Evolutionary conservation across 164 flowering plant genomes (phyloP).

Genomic region (Kalanchoe fedtschenkoi): DNA sequence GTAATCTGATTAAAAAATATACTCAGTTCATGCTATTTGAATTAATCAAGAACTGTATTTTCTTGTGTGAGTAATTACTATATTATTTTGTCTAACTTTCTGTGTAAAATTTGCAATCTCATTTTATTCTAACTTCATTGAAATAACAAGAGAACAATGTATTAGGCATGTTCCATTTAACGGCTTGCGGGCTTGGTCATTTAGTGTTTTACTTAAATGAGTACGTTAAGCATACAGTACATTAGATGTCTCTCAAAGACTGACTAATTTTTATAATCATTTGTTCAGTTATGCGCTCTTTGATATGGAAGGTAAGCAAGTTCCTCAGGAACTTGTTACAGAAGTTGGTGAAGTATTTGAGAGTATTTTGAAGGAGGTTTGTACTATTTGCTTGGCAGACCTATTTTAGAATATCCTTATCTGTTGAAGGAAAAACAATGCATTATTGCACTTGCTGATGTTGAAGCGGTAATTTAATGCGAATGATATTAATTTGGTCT

Average conservation of each 20-base stretch:
- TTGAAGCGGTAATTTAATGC: background rate
- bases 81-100: background rate
- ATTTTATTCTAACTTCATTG: too few relatives aligned
- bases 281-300: conserved; percentile 76
- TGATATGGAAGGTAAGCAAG: conserved; percentile 75
- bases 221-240: background rate
- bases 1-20: background rate
- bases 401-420: background rate
- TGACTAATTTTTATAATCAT: conserved; percentile 1
- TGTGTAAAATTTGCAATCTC: background rate
- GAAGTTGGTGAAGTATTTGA: conserved; percentile 74
- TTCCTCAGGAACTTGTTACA: conserved; percentile 64
- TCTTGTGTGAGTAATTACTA: background rate
- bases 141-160: too few relatives aligned
- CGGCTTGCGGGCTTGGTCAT: background rate
- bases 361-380: conserved; percentile 63
- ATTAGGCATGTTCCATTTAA: too few relatives aligned
- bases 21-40: too few relatives aligned
- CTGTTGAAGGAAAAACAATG: background rate
- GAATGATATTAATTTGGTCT: background rate
- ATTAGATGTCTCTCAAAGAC: background rate
- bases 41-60: too few relatives aligned
- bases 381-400: conserved; percentile 5
- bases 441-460: background rate
- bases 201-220: background rate